Base-by-base conservation (phyloP, 208 protist genomes). In the Acanthamoeba lenticulata region DNA sequence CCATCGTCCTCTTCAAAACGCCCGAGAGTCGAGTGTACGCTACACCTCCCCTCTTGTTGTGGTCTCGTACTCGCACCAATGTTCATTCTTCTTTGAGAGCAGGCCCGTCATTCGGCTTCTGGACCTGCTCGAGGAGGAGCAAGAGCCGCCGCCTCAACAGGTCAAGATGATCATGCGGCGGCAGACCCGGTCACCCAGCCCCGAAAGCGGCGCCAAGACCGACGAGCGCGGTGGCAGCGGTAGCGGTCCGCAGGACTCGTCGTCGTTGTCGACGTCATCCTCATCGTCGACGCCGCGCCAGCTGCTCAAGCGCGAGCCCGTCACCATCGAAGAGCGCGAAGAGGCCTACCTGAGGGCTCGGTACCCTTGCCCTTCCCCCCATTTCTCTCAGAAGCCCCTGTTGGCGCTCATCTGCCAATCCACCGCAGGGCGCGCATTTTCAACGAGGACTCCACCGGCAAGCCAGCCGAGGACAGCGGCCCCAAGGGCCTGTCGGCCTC, bases 1-100 rank as follows among this genome's bases (percentile, higher is more conserved):
- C 86, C 5, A 77, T 92, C 65, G n/a, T 92, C 36, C 86, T 92
- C 29, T 92, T 72, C 86, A 92, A 92, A 38, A 92, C 86, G 9
- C 42, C 86, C 1, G 49, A 92, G 42, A 79, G 62, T 29, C 13
- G 86, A 24, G 36, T 77, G 86, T 92, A 92, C 45, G 77, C 52
- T 40, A 1, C 38, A 21, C 17, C 1, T n/a, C 0, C 13, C 55
- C 55, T 6, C 19, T 62, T 6, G 6, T n/a, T 79, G 19, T 79
- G 15, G 15, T 27, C 38, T 79, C 62, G 11, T n/a, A 38, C 32
- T 36, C 62, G 24, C 62, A 13, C 32, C 32, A 38, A n/a, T n/a
- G n/a, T n/a, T n/a, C 32, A 4, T 72, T 38, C 32, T n/a, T 13
- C 62, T 72, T 24, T 6, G 7, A 36, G 62, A 72, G 24, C 77